These are phyloP conservation scores for Parasitella parasitica DNA, from an alignment of 371 early-diverging fungal species.

Conservation along the genomic window DNA sequence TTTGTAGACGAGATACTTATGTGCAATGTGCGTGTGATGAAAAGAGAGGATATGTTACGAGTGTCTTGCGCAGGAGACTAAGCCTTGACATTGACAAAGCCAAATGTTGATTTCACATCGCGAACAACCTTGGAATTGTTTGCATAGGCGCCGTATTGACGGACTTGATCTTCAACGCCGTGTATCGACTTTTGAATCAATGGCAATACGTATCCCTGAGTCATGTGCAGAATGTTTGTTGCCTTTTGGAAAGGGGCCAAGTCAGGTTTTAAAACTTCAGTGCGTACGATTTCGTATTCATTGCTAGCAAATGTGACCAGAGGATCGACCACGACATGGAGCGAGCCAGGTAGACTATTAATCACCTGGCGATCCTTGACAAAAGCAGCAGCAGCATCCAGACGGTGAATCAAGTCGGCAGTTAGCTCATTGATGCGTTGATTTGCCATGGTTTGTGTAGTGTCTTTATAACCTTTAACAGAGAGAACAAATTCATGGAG, in stretches of 20 bases:
- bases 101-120: constrained; percentile 17
- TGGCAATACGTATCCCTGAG: constrained; percentile 51
- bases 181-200: constrained; percentile 46
- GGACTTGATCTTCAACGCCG: constrained; percentile 44
- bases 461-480: constrained; percentile 28
- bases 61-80: background rate
- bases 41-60: background rate
- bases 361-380: constrained; percentile 37
- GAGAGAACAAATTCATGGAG: constrained; percentile 34
- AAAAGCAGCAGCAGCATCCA: constrained; percentile 40
- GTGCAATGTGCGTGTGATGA: background rate
- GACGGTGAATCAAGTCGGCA: constrained; percentile 24
- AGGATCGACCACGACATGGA: constrained; percentile 47
- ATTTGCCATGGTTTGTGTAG: constrained; percentile 26
- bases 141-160: constrained; percentile 27
- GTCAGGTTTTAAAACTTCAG: constrained; percentile 45
- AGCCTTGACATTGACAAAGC: constrained; percentile 9
- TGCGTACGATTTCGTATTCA: constrained; percentile 49
- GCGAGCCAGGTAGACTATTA: constrained; percentile 38
- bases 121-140: constrained; percentile 25
- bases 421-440: constrained; percentile 33
- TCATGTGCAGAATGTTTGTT: constrained; percentile 48
- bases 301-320: constrained; percentile 47
- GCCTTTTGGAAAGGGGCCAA: constrained; percentile 54
- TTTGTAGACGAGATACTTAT: background rate